Conservation (phyloP, 2,329 filamentous ascomycete genomes). For the Botrytis paeoniae region DNA sequence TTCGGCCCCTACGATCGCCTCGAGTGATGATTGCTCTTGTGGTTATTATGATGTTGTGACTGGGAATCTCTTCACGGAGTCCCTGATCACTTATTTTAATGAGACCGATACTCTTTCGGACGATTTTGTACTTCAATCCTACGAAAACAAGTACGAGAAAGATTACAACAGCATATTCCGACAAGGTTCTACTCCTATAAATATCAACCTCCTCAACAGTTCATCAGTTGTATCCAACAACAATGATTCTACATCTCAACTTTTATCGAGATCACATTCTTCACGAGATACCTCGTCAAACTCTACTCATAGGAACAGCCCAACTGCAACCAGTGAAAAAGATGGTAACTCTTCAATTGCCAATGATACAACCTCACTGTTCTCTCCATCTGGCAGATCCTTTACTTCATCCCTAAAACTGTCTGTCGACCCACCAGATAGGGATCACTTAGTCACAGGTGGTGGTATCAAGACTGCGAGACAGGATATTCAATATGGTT, state of each 20-base stretch:
- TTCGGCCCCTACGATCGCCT: not conserved
- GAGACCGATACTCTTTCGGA: slow-evolving; percentile 41
- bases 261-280: not conserved
- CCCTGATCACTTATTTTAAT: slow-evolving; percentile 50
- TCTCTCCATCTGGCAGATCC: not conserved
- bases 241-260: not conserved
- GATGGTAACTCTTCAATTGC: not conserved
- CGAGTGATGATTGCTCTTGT: slow-evolving; percentile 42
- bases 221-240: not conserved
- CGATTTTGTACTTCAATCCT: slow-evolving; percentile 42
- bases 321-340: too few relatives aligned
- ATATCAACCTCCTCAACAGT: slow-evolving; percentile 39
- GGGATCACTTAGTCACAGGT: slow-evolving; percentile 41
- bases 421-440: slow-evolving; percentile 19
- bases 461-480: slow-evolving; percentile 43
- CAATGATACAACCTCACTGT: not conserved
- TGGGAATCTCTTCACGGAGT: slow-evolving; percentile 45
- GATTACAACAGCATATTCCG: slow-evolving; percentile 47
- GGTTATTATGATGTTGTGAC: slow-evolving; percentile 45
- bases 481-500: slow-evolving; percentile 48
- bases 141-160: slow-evolving; percentile 45
- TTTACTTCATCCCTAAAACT: slow-evolving; percentile 17
- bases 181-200: slow-evolving; percentile 43
- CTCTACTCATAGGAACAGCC: not conserved
- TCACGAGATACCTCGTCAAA: not conserved